Base-by-base conservation (phyloP, 2,329 filamentous ascomycete species). In the Exophiala sp. region DNA sequence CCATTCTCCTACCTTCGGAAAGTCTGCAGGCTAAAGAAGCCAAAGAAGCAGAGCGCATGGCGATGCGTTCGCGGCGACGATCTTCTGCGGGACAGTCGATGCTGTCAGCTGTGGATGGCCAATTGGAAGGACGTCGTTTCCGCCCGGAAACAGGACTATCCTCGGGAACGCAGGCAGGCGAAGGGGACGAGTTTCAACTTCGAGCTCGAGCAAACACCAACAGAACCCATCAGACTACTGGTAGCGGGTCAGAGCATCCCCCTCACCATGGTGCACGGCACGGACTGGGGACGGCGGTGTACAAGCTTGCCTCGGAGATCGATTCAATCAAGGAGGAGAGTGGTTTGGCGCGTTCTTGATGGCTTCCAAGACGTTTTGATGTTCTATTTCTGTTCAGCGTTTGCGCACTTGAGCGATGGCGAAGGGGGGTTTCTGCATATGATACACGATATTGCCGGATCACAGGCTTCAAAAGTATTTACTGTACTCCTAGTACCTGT, bases 1-100 rank as follows among this genome's bases (percentile, higher is more conserved):
- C 84, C 23, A 83, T 87, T 46, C 66, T 87, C 1, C 72, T 87
- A 1, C 83, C 83, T 0, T 80, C 76, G 18, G 60, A 68, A 46
- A 53, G 46, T 44, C 45, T 60, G 22, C 50, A 61, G n/a, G 49
- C 38, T 13, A 62, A 62, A 44, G 60, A 62, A 44, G 55, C 48
- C 19, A 52, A 52, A 41, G 60, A 62, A 52, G 59, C 44, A 7
- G 49, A 60, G 23, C 46, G 58, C 6, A 45, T 58, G 21, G 38
- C 61, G 35, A 48, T 50, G 23, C 53, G 58, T 34, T 5, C 10
- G 34, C 53, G 60, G 30, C 46, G 50, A n/a, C 39, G 53, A 22
- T 57, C 49, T 18, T 56, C 53, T 38, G 48, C 48, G 14, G 50
- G 43, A 16, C 43, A 47, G 14, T 57, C 52, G 2, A 50, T 46